A percentile compares a stretch with the other conserved stretches of the same genome.
Evolutionary conservation across 2,329 filamentous ascomycete species (phyloP).

Genomic region (Graphiopsis chlorocephala): DNA sequence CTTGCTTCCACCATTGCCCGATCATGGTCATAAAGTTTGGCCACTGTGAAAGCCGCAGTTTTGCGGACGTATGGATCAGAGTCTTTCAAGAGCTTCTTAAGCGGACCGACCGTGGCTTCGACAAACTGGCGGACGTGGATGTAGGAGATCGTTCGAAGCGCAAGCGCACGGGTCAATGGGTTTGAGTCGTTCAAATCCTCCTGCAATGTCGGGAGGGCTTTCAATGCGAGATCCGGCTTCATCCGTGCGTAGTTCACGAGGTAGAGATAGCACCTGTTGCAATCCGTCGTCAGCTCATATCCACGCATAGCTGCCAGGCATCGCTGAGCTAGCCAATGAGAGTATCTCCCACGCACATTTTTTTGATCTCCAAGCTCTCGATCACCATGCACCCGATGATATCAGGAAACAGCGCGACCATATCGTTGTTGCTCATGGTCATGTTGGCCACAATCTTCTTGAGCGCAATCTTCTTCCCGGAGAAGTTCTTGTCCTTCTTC

Average conservation of each 20-base stretch:
- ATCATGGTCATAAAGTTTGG: constrained; percentile 97
- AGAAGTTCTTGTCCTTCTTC: constrained; percentile 97
- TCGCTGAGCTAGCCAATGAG: background rate
- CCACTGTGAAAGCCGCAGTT: constrained; percentile 92
- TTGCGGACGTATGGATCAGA: constrained; percentile 94
- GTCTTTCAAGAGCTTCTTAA: constrained; percentile 81
- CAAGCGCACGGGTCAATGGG: constrained; percentile 85
- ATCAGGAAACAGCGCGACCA: constrained; percentile 95
- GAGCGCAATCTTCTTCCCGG: constrained; percentile 91
- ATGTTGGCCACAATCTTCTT: constrained; percentile 99
- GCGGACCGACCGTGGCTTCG: constrained; percentile 78
- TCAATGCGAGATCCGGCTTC: constrained; percentile 90
- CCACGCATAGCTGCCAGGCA: background rate
- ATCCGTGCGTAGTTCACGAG: constrained; percentile 94
- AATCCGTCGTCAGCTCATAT: constrained; percentile 30
- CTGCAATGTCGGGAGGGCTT: constrained; percentile 83
- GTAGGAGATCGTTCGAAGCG: constrained; percentile 93
- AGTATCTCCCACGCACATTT: constrained; percentile 68
- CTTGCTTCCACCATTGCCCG: constrained; percentile 83
- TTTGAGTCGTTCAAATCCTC: constrained; percentile 93
- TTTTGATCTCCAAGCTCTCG: constrained; percentile 95
- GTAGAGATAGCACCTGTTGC: constrained; percentile 86
- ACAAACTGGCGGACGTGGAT: constrained; percentile 96
- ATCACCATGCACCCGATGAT: constrained; percentile 95
- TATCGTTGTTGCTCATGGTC: constrained; percentile 99